A percentile compares a stretch with the other conserved stretches of the same genome.
phyloP scores from a whole-genome alignment of 1,284 basidiomycete species.

The Fomitiporia mediterranea region DNA sequence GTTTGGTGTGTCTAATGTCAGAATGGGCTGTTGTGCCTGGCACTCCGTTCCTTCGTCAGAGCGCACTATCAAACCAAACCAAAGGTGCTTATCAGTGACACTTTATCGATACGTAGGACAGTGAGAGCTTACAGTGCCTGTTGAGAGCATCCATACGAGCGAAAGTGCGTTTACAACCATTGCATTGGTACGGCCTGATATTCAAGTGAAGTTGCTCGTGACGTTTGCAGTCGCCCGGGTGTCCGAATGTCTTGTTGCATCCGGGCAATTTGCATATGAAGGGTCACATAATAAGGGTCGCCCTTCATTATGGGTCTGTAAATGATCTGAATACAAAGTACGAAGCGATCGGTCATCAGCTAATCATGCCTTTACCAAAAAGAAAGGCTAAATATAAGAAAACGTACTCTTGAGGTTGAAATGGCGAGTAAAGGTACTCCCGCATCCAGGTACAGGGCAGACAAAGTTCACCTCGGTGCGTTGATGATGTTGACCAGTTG shows the following conservation, averaged over 20 bases:
- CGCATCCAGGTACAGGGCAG: slow-evolving; percentile 74
- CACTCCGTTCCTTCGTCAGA: slow-evolving; percentile 57
- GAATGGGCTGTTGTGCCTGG: slow-evolving; percentile 24
- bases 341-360: slow-evolving; percentile 1
- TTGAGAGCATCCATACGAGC: slow-evolving; percentile 78
- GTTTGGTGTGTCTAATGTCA: slow-evolving; percentile 16
- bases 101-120: no score
- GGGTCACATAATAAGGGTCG: no score
- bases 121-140: slow-evolving; percentile 68
- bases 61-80: slow-evolving; percentile 41
- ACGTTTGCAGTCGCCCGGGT: slow-evolving; percentile 80
- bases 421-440: slow-evolving; percentile 77
- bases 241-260: slow-evolving; percentile 78
- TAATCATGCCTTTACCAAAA: not conserved
- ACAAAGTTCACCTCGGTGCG: slow-evolving; percentile 71
- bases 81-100: no score
- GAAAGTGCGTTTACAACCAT: slow-evolving; percentile 75
- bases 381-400: no score
- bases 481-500: slow-evolving; percentile 64
- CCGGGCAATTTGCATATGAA: slow-evolving; percentile 84
- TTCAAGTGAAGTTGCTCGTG: slow-evolving; percentile 79
- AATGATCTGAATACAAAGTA: slow-evolving; percentile 51
- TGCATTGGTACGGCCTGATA: slow-evolving; percentile 70
- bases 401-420: slow-evolving; percentile 73
- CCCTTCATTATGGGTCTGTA: slow-evolving; percentile 81